Percentiles rank a stretch among this genome's conserved stretches.
phyloP scores from a whole-genome alignment of 1,284 basidiomycete genomes.

The Trametes sp. region DNA sequence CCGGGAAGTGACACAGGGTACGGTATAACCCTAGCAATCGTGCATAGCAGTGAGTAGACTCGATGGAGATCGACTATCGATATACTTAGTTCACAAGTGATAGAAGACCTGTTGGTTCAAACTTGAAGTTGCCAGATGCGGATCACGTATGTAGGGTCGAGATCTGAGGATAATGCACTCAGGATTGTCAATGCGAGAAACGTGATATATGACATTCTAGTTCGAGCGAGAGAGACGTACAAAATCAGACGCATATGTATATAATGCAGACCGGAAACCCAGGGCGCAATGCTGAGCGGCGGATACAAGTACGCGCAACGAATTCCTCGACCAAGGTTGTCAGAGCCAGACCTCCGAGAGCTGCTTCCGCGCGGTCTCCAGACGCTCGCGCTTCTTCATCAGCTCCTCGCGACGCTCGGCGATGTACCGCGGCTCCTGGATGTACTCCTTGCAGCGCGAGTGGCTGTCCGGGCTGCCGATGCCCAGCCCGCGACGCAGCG shows the following conservation, averaged over 20 bases:
- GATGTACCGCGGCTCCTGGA: constrained; percentile 57
- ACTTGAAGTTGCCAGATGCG: no score
- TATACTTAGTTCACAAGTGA: no score
- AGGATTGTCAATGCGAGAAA: no score
- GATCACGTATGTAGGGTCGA: no score
- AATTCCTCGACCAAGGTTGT: background rate
- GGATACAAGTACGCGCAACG: background rate
- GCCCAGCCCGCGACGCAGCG: constrained; percentile 51
- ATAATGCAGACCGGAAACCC: background rate
- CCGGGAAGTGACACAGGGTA: background rate
- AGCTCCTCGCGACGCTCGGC: constrained; percentile 56
- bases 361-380: constrained; percentile 57
- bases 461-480: constrained; percentile 54
- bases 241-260: no score
- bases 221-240: background rate
- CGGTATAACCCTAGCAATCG: no score
- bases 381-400: constrained; percentile 58
- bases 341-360: constrained; percentile 39
- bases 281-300: no score
- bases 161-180: no score
- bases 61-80: no score
- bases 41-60: no score
- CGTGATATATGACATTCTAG: background rate
- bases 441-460: constrained; percentile 56
- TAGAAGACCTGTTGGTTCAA: no score